Percentiles rank a stretch among this genome's conserved stretches.
Conservation (phyloP, 202 grass and related monocot species). For the Hordeum pubiflorum region DNA sequence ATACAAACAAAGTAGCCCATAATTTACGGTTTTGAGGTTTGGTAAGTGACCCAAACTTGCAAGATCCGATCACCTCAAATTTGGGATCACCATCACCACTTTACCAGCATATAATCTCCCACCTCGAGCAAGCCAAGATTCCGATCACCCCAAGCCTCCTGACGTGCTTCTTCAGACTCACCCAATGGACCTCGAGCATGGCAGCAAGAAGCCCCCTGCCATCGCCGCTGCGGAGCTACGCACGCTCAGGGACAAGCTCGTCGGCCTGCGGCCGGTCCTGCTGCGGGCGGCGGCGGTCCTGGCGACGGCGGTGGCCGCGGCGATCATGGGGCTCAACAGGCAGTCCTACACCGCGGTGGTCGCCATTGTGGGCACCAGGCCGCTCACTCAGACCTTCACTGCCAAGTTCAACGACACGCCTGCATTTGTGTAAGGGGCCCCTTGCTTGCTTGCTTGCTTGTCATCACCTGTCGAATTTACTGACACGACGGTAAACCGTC, state of each 20-base stretch:
- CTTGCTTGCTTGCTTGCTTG: not conserved
- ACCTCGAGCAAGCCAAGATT: not conserved
- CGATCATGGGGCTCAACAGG: constrained; percentile 59
- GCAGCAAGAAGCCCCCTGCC: constrained; percentile 32
- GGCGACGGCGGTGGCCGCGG: constrained; percentile 37
- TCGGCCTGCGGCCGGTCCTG: constrained; percentile 9
- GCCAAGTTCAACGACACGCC: constrained; percentile 56
- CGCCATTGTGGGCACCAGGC: constrained; percentile 59
- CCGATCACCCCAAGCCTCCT: not conserved
- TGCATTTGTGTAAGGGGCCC: constrained; percentile 47
- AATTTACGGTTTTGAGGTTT: not conserved
- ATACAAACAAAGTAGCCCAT: not conserved
- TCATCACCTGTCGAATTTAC: not conserved
- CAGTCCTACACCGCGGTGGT: constrained; percentile 54
- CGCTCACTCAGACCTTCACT: constrained; percentile 56
- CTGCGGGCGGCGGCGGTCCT: constrained; percentile 39
- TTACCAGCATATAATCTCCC: not conserved
- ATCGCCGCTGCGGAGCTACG: not conserved
- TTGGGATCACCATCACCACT: not conserved
- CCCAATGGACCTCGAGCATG: constrained; percentile 54
- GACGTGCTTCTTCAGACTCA: not conserved
- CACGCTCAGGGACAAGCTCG: constrained; percentile 32
- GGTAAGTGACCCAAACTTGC: constrained; percentile 29
- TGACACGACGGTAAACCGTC: not conserved
- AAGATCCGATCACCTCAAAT: not conserved